Percentiles rank a stretch among this genome's conserved stretches.
These are phyloP conservation scores for Physcomitrium patens DNA, from an alignment of 225 moss, liverwort and hornwort genomes.

Conservation along the genomic window DNA sequence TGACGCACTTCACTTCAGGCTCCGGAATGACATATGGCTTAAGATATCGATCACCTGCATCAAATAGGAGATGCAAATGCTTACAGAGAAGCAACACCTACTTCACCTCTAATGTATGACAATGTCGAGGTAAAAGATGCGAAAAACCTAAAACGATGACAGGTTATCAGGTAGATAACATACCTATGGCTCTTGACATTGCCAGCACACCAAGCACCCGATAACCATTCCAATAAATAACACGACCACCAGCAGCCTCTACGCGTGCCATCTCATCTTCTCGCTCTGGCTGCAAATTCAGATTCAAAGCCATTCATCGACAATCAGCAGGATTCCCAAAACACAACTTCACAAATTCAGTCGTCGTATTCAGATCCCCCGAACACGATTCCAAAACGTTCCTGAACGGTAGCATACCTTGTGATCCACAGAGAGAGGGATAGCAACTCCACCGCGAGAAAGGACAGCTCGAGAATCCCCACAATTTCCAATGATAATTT, in stretches of 20 bases:
- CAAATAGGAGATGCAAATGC: background rate
- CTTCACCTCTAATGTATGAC: background rate
- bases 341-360: fast-evolving
- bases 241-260: constrained; percentile 94
- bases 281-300: constrained; percentile 78
- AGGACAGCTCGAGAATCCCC: constrained; percentile 97
- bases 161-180: background rate
- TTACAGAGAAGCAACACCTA: background rate
- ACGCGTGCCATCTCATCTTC: constrained; percentile 95
- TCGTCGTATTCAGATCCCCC: fast-evolving
- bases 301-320: background rate
- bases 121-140: background rate
- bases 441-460: constrained; percentile 84
- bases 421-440: constrained; percentile 89
- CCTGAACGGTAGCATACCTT: constrained; percentile 51
- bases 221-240: constrained; percentile 99
- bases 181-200: constrained; percentile 98
- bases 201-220: constrained; percentile 94
- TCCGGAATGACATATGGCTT: constrained; percentile 93
- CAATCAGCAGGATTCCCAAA: background rate
- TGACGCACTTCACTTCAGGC: constrained; percentile 83
- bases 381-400: too few species aligned
- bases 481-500: constrained; percentile 87
- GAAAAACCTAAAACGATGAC: background rate
- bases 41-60: constrained; percentile 84